phyloP scores from a whole-genome alignment of 352 stramenopile species.

The Globisporangium heterothallicum region DNA sequence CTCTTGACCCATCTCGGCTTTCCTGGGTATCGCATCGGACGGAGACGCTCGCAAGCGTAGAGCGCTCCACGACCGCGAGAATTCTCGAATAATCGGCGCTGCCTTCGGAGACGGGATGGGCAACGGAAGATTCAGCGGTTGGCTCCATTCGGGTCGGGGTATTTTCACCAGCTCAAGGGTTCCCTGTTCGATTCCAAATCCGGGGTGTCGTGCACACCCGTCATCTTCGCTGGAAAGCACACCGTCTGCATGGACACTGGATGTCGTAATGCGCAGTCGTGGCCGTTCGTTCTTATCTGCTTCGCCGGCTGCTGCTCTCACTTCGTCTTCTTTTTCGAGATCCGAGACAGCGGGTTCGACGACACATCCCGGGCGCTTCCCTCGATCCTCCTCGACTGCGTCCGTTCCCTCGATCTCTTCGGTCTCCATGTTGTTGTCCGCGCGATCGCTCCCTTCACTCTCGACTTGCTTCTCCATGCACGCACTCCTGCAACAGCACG shows the following conservation, averaged over 20 bases:
- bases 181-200: slow-evolving; percentile 14
- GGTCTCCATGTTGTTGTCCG: no score
- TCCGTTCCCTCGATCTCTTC: no score
- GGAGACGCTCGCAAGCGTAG: slow-evolving; percentile 12
- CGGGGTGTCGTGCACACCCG: neutral
- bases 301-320: neutral
- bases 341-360: neutral
- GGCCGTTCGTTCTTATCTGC: neutral
- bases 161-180: slow-evolving; percentile 14
- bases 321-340: neutral
- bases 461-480: no score
- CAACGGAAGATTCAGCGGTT: slow-evolving; percentile 17
- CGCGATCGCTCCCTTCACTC: no score
- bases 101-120: slow-evolving; percentile 11
- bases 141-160: slow-evolving; percentile 1
- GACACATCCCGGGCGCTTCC: no score
- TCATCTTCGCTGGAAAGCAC: neutral
- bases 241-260: neutral
- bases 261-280: neutral
- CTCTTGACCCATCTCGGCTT: slow-evolving; percentile 13
- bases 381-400: no score
- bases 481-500: no score
- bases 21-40: neutral
- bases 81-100: slow-evolving; percentile 35
- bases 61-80: slow-evolving; percentile 28